A percentile compares a stretch with the other conserved stretches of the same genome.
Conservation (phyloP, 2,329 filamentous ascomycete genomes). For the Fusarium musae region DNA sequence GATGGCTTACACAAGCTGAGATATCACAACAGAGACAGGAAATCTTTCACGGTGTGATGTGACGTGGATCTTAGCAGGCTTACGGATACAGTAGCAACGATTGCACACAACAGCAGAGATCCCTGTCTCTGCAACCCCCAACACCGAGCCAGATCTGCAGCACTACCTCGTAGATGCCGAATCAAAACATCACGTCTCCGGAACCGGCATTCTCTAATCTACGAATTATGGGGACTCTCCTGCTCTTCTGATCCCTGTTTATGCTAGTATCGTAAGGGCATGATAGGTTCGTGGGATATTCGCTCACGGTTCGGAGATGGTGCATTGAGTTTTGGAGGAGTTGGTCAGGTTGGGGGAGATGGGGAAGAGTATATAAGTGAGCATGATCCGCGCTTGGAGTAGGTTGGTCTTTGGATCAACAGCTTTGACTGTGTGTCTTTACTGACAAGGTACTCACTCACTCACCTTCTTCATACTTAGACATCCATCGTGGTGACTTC, state of each 20-base stretch:
- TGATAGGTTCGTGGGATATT: conserved; percentile 14
- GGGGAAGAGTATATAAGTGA: conserved; percentile 28
- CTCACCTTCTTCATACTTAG: background rate
- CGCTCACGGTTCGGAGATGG: conserved; percentile 33
- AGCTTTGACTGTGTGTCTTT: conserved; percentile 13
- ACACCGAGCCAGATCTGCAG: conserved; percentile 31
- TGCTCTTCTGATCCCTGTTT: background rate
- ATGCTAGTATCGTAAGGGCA: background rate
- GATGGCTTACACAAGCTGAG: background rate
- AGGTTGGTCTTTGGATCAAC: background rate
- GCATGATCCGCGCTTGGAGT: background rate
- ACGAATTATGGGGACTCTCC: background rate
- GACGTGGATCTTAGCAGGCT: background rate
- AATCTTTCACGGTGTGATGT: conserved; percentile 2
- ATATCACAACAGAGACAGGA: background rate
- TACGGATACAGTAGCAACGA: background rate
- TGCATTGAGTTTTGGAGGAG: conserved; percentile 11
- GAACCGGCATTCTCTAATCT: conserved; percentile 1
- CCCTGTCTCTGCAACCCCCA: conserved; percentile 16
- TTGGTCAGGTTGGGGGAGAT: conserved; percentile 25
- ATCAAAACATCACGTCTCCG: conserved; percentile 1
- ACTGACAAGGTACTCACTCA: background rate
- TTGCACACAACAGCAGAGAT: background rate
- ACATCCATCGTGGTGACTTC: background rate
- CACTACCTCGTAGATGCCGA: conserved; percentile 14